Evolutionary conservation across 768 basidiomycete species (phyloP), one percentile per base, ranked within the genome.

Genomic region (Lentinula boryana): DNA sequence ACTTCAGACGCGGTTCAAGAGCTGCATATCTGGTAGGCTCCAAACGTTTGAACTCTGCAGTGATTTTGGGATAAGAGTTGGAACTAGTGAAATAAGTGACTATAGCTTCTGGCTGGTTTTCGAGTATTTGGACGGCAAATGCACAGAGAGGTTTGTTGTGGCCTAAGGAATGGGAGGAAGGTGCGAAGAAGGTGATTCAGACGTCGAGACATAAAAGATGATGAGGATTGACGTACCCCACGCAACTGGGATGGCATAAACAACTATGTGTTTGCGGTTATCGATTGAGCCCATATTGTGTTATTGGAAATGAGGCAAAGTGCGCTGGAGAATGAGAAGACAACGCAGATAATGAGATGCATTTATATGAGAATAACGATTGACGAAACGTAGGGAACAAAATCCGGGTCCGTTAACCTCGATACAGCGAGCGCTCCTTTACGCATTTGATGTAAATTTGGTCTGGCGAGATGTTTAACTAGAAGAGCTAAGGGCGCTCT

Each of bases 121-220:
- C 56, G n/a, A 58, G 56, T 31, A 58, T 33, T n/a, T 48, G 41
- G 43, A 48, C 35, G 44, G 31, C 56, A 12, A 58, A 46, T 15
- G 56, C 33, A 23, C 43, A 44, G 5, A 58, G 56, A 48, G 56
- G 56, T 27, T 58, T 58, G 56, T 58, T 58, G 35, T 58, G 56
- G n/a, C 56, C 56, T 58, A 41, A 38, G 7, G 3, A 43, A 27
- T 13, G 36, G 9, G 36, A 38, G 36, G 36, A 27, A 27, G 27
- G 27, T 27, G 27, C 27, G 36, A 38, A 38, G 13, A 38, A 38
- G 36, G 32, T 46, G 27, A 12, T 5, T 46, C 23, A 31, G 6
- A 15, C 18, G 7, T 9, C 27, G 31, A 27, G 18, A 16, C n/a
- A 46, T 5, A 6, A 13, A 23, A 44, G 13, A 50, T 31, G 10